Percentiles rank a stretch among this genome's conserved stretches.
Evolutionary conservation across 306 rosid species (phyloP).

Genomic region (Fragaria ananassa): DNA sequence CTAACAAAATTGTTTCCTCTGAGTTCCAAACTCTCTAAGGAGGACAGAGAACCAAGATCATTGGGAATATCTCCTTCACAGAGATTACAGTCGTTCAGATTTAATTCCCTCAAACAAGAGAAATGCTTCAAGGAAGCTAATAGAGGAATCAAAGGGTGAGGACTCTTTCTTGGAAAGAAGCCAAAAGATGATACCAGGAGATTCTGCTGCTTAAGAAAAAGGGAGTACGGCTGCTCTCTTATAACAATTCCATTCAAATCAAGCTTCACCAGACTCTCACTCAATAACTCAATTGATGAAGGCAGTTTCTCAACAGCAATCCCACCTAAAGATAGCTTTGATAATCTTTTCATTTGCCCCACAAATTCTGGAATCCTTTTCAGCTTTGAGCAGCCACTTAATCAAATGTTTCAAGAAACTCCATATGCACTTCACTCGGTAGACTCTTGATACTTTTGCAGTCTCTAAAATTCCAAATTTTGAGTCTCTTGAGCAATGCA

Average conservation of each 20-base stretch:
- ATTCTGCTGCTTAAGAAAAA: too few relatives aligned
- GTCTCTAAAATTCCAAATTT: not conserved
- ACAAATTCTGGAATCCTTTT: conserved; percentile 16
- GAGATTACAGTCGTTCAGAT: conserved; percentile 15
- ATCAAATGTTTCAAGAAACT: conserved; percentile 9
- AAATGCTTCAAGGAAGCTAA: not conserved
- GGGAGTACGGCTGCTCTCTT: not conserved
- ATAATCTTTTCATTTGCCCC: conserved; percentile 2
- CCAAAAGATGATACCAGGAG: not conserved
- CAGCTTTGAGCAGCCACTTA: conserved; percentile 18
- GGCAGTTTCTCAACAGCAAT: conserved; percentile 18
- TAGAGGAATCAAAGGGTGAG: not conserved
- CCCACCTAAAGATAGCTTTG: conserved; percentile 4
- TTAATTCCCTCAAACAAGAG: not conserved
- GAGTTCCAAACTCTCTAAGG: not conserved
- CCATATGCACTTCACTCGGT: not conserved
- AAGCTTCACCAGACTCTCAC: not conserved
- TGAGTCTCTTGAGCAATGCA: conserved; percentile 10
- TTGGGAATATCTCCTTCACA: not conserved
- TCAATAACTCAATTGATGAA: not conserved
- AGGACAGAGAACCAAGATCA: not conserved
- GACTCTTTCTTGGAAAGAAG: not conserved
- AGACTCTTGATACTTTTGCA: conserved; percentile 12
- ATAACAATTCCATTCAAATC: not conserved
- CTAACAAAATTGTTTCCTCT: not conserved